Base-by-base conservation (phyloP, 106 monocot species). In the Dactylorhiza incarnata region DNA sequence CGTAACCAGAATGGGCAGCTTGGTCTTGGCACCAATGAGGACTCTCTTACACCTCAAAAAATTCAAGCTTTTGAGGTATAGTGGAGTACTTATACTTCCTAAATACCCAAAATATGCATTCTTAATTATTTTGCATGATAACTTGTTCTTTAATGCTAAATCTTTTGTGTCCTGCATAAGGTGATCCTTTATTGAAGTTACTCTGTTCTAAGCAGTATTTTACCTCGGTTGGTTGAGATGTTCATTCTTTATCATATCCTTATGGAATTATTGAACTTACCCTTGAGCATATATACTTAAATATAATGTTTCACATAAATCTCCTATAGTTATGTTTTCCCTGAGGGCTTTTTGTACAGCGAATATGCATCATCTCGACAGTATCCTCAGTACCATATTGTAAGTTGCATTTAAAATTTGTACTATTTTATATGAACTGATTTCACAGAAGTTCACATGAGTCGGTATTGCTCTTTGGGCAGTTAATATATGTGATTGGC, bases 1-100 rank as follows among this genome's bases (percentile, higher is more conserved):
- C 81, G 96, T 49, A 96, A 96, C 82, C 96, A 96, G 72, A 96
- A 96, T 76, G 96, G 96, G 17, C 96, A 96, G 71, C 93, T 96
- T 75, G 96, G 96, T 79, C 88, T 96, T 75, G 96, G 96, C 48
- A 89, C 87, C 54, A 89, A 83, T 56, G 91, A 96, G 75, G 96
- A 96, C 61, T 93, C 96, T 78, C 93, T 93, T 73, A 45, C 91
- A 78, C 96, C 96, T 78, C 90, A 93, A 75, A 93, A 93, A 23
- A 87, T 96, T 84, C 82, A 91, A 87, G 82, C 91, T 17, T 96
- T 96, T 76, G 76, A 95, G 91, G 94, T 94, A 68, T 22, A 68
- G 54, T 58, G 17, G 48, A 22, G 9, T 46, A 46, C 46, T 46
- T 70, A 13, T 6, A 70, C 46, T 5, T 70, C n/a, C n/a, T 70